A percentile compares a stretch with the other conserved stretches of the same genome.
These are phyloP conservation scores for Hebeloma cylindrosporum DNA, from an alignment of 768 basidiomycete species.

Conservation along the genomic window DNA sequence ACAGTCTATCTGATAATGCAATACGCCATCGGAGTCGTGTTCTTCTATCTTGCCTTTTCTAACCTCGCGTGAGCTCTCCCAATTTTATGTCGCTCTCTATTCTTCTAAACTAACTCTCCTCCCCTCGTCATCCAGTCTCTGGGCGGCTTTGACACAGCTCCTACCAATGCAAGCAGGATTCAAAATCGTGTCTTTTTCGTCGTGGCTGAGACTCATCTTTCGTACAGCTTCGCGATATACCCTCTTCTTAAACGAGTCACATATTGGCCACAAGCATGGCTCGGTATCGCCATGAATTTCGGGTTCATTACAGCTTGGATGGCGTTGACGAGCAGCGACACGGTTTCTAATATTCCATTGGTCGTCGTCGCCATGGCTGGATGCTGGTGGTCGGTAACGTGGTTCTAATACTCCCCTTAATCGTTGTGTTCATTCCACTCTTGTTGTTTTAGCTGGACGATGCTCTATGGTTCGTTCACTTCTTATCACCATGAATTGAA, in stretches of 20 bases:
- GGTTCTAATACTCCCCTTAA: conserved; percentile 31
- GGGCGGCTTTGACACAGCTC: conserved; percentile 44
- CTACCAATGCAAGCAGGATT: conserved; percentile 39
- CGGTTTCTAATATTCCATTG: conserved; percentile 30
- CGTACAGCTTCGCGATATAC: conserved; percentile 45
- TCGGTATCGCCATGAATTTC: conserved; percentile 60
- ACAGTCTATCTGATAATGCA: conserved; percentile 40
- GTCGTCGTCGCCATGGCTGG: conserved; percentile 36
- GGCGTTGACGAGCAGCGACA: conserved; percentile 36
- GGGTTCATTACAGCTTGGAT: conserved; percentile 52
- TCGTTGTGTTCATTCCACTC: neutral
- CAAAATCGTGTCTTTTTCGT: neutral
- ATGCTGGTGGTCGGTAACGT: conserved; percentile 49
- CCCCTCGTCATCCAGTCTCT: conserved; percentile 29
- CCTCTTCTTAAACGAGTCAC: conserved; percentile 58
- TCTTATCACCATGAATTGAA: neutral
- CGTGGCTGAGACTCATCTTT: conserved; percentile 39
- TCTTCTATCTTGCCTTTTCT: conserved; percentile 36
- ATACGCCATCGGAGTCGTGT: conserved; percentile 38
- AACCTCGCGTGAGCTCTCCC: conserved; percentile 35
- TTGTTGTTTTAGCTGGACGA: conserved; percentile 40
- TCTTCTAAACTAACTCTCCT: neutral
- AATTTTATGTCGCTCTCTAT: neutral
- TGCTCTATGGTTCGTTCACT: conserved; percentile 41
- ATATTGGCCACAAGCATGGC: conserved; percentile 63